phyloP scores from a whole-genome alignment of 768 basidiomycete genomes.

The Lactarius quietus region DNA sequence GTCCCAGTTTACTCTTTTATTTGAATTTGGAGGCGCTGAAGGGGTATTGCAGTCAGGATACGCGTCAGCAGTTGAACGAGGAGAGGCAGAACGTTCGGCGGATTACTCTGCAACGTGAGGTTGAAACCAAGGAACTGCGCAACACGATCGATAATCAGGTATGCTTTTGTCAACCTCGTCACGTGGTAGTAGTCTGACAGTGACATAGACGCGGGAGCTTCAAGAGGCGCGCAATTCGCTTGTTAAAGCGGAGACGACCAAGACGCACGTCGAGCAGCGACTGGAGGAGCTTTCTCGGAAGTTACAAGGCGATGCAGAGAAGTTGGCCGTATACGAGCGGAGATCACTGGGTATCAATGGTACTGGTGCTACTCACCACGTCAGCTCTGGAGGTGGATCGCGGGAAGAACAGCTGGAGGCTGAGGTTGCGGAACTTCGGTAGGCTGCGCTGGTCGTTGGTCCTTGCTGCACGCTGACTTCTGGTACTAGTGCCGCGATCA shows the following conservation, averaged over 20 bases:
- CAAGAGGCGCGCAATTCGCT: slow-evolving; percentile 67
- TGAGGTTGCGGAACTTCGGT: slow-evolving; percentile 86
- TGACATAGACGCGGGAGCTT: slow-evolving; percentile 54
- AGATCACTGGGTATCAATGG: slow-evolving; percentile 39
- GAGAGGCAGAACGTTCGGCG: slow-evolving; percentile 77
- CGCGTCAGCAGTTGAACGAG: slow-evolving; percentile 62
- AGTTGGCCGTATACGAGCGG: slow-evolving; percentile 83
- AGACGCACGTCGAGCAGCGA: slow-evolving; percentile 72
- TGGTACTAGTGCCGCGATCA: slow-evolving; percentile 58
- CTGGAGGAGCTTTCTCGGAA: slow-evolving; percentile 58
- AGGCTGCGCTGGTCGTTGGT: slow-evolving; percentile 23
- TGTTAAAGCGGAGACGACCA: slow-evolving; percentile 71
- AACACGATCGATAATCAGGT: slow-evolving; percentile 68
- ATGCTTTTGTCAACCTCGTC: slow-evolving; percentile 29
- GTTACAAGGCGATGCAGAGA: slow-evolving; percentile 75
- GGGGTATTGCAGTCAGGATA: slow-evolving; percentile 55
- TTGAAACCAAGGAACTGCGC: slow-evolving; percentile 75
- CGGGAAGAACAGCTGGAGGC: slow-evolving; percentile 78
- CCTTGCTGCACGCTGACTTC: not conserved
- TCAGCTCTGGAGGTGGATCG: slow-evolving; percentile 45
- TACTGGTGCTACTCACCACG: slow-evolving; percentile 32
- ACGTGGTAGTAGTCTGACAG: not conserved
- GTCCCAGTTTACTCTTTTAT: slow-evolving; percentile 26
- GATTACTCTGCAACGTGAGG: slow-evolving; percentile 72
- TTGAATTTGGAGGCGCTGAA: not conserved